Percentiles rank a stretch among this genome's conserved stretches.
Conservation (phyloP, 768 basidiomycete genomes). For the Phallus indusiatus region DNA sequence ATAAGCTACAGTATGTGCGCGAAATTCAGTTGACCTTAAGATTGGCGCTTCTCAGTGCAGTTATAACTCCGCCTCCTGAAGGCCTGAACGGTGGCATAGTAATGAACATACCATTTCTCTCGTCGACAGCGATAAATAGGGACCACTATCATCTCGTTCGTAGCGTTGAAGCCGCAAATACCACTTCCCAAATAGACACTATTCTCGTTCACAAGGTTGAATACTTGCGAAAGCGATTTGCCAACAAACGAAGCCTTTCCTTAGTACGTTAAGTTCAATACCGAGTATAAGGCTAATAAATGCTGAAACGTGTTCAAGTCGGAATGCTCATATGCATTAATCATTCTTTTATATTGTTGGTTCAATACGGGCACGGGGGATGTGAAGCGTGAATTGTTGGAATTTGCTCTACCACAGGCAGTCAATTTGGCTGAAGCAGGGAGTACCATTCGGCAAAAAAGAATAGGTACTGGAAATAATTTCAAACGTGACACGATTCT, state of each 20-base stretch:
- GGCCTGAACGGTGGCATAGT: not conserved
- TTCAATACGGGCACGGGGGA: constrained; percentile 38
- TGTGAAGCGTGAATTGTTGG: constrained; percentile 36
- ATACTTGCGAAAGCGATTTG: constrained; percentile 42
- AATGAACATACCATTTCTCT: constrained; percentile 73
- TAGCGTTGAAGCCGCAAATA: constrained; percentile 54
- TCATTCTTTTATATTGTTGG: constrained; percentile 63
- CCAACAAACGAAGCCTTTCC: constrained; percentile 35
- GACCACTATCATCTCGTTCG: constrained; percentile 69
- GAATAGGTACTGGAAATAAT: constrained; percentile 41
- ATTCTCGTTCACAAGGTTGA: constrained; percentile 51
- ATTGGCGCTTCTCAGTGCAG: not conserved
- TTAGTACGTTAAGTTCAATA: constrained; percentile 35
- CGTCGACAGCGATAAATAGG: constrained; percentile 70
- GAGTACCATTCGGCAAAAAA: constrained; percentile 47
- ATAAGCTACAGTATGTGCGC: too few relatives aligned
- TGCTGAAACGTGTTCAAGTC: constrained; percentile 31
- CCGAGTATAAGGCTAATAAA: constrained; percentile 4
- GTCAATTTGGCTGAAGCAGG: constrained; percentile 70
- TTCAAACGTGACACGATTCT: not conserved
- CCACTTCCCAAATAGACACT: constrained; percentile 51
- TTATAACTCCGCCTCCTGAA: not conserved
- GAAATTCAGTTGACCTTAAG: not conserved
- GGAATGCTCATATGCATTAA: constrained; percentile 53
- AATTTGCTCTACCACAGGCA: constrained; percentile 69